A percentile compares a stretch with the other conserved stretches of the same genome.
Evolutionary conservation across 805 yeast species (phyloP).

Genomic region (Pichia phayaonensis): DNA sequence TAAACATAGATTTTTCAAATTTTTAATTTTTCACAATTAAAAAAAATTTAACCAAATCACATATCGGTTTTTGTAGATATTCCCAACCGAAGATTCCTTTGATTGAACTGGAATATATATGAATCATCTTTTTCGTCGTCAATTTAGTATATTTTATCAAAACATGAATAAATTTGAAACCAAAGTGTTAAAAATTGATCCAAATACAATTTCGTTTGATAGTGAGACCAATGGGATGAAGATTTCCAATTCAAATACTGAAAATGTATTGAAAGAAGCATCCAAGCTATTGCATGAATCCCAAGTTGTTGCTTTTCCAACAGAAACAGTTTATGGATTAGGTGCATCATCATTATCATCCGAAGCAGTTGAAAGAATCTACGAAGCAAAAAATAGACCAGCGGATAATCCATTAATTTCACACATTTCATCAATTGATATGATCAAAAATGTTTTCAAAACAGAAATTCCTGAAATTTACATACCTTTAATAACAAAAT

Average conservation of each 20-base stretch:
- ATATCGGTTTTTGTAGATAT: too few relatives aligned
- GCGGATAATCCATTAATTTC: slow-evolving; percentile 92
- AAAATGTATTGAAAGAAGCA: slow-evolving; percentile 47
- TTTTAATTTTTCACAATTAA: neutral
- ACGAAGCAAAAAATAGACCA: slow-evolving; percentile 86
- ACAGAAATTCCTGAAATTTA: slow-evolving; percentile 61
- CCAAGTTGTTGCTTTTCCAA: slow-evolving; percentile 84
- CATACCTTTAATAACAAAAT: slow-evolving; percentile 49
- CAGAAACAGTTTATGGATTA: slow-evolving; percentile 94
- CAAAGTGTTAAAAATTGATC: slow-evolving; percentile 47
- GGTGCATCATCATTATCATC: slow-evolving; percentile 82
- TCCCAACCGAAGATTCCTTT: neutral
- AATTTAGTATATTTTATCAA: neutral
- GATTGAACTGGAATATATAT: neutral
- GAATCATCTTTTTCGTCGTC: neutral
- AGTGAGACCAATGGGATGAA: slow-evolving; percentile 25
- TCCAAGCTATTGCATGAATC: slow-evolving; percentile 42
- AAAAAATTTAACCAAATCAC: too few relatives aligned
- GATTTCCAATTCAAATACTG: slow-evolving; percentile 47
- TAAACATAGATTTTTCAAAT: neutral
- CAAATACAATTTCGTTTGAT: slow-evolving; percentile 42
- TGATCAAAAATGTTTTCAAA: slow-evolving; percentile 55
- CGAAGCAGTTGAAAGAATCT: slow-evolving; percentile 67
- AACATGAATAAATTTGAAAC: slow-evolving; percentile 24
- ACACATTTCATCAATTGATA: slow-evolving; percentile 74